Evolutionary conservation across 768 basidiomycete species (phyloP).

Genomic region (Boletus speciosus): DNA sequence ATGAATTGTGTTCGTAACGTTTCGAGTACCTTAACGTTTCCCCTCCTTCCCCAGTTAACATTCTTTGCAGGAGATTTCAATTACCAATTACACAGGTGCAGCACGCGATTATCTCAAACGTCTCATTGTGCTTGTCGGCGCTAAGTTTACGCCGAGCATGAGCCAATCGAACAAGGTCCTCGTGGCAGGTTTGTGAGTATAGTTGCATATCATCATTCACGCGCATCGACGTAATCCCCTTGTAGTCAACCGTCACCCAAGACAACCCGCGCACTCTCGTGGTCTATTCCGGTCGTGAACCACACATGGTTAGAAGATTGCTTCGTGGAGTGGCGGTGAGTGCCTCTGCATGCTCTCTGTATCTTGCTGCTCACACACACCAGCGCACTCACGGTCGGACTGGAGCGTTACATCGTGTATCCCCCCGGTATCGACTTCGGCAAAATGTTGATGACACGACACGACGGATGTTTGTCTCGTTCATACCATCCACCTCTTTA

Average conservation of each 20-base stretch:
- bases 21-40: background rate
- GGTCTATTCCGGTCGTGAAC: conserved; percentile 86
- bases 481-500: background rate
- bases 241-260: conserved; percentile 48
- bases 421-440: conserved; percentile 67
- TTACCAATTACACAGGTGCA: conserved; percentile 87
- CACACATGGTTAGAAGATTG: conserved; percentile 93
- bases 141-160: conserved; percentile 80
- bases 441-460: conserved; percentile 31
- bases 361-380: background rate
- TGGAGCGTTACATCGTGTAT: conserved; percentile 67
- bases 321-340: conserved; percentile 67
- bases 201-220: background rate
- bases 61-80: conserved; percentile 60
- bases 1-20: conserved; percentile 46
- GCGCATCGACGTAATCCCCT: background rate
- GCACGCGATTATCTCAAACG: conserved; percentile 86
- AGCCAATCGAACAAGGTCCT: conserved; percentile 72
- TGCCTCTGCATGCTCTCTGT: background rate
- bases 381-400: conserved; percentile 53
- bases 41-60: background rate
- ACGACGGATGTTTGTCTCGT: conserved; percentile 13
- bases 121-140: conserved; percentile 74
- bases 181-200: conserved; percentile 76
- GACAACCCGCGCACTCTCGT: conserved; percentile 66